Base-by-base conservation (phyloP, 495 filamentous ascomycete species). In the Viridothelium virens region DNA sequence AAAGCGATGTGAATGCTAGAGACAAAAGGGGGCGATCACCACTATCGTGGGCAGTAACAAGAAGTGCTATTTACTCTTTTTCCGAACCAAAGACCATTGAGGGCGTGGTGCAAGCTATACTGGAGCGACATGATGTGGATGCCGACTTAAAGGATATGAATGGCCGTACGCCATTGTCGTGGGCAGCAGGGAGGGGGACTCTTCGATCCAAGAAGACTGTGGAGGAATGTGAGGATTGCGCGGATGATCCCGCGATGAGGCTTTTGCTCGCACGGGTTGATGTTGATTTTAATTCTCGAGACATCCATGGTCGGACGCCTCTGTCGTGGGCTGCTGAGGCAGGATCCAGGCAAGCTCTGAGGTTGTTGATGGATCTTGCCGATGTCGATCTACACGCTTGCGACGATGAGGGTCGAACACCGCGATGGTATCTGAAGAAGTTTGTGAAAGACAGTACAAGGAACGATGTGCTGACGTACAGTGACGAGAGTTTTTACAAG, bases 271-370 rank as follows among this genome's bases (percentile, higher is more conserved):
- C 11, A 5, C 9, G 48, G 18, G 18, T 5, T 5, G 48, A 53
- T n/a, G n/a, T 53, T 5, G 18, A 53, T 53, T n/a, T n/a, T 53
- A 25, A 53, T 18, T 53, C 16, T 14, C 5, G 48, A 18, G 48
- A 53, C 18, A n/a, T 53, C 16, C 5, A 14, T 25, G 48, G 48
- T 53, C 62, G 41, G 16, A 64, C 37, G n/a, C 62, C 62, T 4
- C 62, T 64, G 34, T 41, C 41, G 41, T 64, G 37, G 62, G 62
- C 62, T 14, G 62, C 39, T 11, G 62, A 41, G 38, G 31, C 11
- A 38, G 62, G 18, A 53, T 18, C 5, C 16, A n/a, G 5, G 5
- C 48, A 25, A 16, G 48, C 48, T 11, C 5, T 53, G 48, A 14
- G 18, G 18, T 14, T 16, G 48, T 38, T 64, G 31, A 34, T 64